Base-by-base conservation (phyloP, 768 basidiomycete genomes). In the Epithele typhae region DNA sequence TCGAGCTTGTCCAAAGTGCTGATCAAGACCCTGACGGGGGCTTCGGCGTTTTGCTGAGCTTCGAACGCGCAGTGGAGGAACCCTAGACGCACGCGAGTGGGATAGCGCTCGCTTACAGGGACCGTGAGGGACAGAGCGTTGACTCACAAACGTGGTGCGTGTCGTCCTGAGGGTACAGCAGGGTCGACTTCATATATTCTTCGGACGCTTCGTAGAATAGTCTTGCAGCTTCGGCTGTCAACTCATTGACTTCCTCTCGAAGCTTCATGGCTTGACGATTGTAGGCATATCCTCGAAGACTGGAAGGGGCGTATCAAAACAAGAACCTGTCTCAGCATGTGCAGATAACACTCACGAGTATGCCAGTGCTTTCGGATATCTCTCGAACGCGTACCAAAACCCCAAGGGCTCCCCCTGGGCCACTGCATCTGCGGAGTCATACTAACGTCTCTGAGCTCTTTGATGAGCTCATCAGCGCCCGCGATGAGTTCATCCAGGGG, bases 231-330 rank as follows among this genome's bases (percentile, higher is more conserved):
- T 43, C 42, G 1, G 45, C 45, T 15, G 44, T 40, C 11, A 40
- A 25, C 5, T 22, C 40, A 3, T 22, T 25, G 8, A 46, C 21
- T n/a, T n/a, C n/a, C 4, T 22, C 30, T 15, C 27, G 27, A 30
- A 36, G 32, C 12, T 40, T 25, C n/a, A 19, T 33, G 2, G 49
- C 54, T 18, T 37, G 47, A 14, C 46, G 36, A 12, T 34, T 25
- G 34, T 55, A 49, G 37, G 46, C 57, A 22, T 49, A 50, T 2
- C 46, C 59, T 15, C 34, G 32, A 12, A 46, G 43, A 2, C 52
- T 59, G 18, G 14, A 14, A n/a, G n/a, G n/a, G n/a, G n/a, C n/a
- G n/a, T n/a, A n/a, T n/a, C n/a, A n/a, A 12, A 23, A 23, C 9
- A n/a, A 3, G 5, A 3, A 33, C 6, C 9, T 18, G n/a, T 6